A percentile compares a stretch with the other conserved stretches of the same genome.
Evolutionary conservation across 2,329 filamentous ascomycete species (phyloP).

Genomic region (Escovopsis sp.): DNA sequence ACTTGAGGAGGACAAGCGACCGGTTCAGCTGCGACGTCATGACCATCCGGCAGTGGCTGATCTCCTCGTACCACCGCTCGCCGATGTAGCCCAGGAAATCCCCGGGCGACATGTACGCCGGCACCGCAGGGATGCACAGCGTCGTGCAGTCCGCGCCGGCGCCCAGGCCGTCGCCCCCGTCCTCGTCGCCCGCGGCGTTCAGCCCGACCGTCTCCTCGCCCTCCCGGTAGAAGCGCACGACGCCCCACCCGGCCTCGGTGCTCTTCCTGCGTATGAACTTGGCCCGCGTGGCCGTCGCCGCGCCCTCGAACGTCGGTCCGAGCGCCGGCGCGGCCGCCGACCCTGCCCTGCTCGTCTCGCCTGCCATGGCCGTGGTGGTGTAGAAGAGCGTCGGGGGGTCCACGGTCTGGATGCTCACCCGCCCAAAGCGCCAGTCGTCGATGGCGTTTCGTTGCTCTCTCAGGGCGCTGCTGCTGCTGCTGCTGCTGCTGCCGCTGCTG

Average conservation of each 20-base stretch:
- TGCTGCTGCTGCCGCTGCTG: too few relatives aligned
- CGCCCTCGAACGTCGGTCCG: conserved; percentile 39
- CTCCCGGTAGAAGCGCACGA: conserved; percentile 89
- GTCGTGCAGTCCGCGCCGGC: conserved; percentile 60
- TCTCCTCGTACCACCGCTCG: conserved; percentile 68
- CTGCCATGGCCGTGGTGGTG: conserved; percentile 17
- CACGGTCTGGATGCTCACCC: conserved; percentile 66
- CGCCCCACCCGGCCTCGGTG: conserved; percentile 76
- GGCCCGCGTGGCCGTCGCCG: conserved; percentile 70
- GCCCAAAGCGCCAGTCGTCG: conserved; percentile 68
- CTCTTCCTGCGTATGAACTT: conserved; percentile 52
- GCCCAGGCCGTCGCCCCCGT: conserved; percentile 11
- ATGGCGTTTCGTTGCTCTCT: conserved; percentile 3
- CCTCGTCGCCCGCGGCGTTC: conserved; percentile 9
- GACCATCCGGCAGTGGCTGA: conserved; percentile 90
- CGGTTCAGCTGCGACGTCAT: conserved; percentile 77
- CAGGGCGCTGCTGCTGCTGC: too few relatives aligned
- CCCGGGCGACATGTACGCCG: conserved; percentile 79
- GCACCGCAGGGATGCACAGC: conserved; percentile 85
- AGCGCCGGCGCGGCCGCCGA: conserved; percentile 36
- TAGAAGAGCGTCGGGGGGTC: conserved; percentile 36
- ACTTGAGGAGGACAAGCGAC: conserved; percentile 94
- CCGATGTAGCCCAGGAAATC: conserved; percentile 89
- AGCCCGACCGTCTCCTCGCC: conserved; percentile 55
- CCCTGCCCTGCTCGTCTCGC: conserved; percentile 25